Base-by-base conservation (phyloP, 805 yeast species). In the Cyberlindnera maritima region DNA sequence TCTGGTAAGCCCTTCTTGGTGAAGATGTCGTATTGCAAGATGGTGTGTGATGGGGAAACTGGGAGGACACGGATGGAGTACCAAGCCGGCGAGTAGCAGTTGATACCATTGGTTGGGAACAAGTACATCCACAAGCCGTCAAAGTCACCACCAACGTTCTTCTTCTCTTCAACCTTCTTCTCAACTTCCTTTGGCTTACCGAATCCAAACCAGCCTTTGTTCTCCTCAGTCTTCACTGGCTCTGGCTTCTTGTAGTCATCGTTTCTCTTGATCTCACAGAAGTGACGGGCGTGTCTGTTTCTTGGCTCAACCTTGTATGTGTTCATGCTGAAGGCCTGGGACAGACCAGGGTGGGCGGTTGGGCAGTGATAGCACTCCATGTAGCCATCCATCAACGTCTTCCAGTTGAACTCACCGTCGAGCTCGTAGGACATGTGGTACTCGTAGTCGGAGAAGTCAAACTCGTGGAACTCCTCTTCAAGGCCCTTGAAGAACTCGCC, bases 361-460 rank as follows among this genome's bases (percentile, higher is more conserved):
- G 85, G 85, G 61, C 85, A 80, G 61, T 80, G 85, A 64, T 80
- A 80, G 56, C 85, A 80, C 63, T 80, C 85, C 65, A 80, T 83
- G 64, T 80, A 80, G 9, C 85, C 84, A 56, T 80, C 85, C 83
- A 80, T 79, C 50, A 80, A 68, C 4, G 85, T 80, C 57, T 80
- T 80, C 85, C 85, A 80, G 66, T 80, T 80, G 68, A 80, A 80
- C 56, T 76, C 67, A 42, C 85, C 85, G 53, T 79, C 83, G 38
- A 80, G 69, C 59, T 80, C 84, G 54, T 79, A 80, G 14, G 81
- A 75, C 83, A 79, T 78, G 63, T 80, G 79, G 64, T 79, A 80
- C 54, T 80, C 83, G 56, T 80, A 80, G 60, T 80, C 84, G 26
- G 69, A 63, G 57, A 80, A 80, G 59, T 80, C 85, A 58, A 69